These are phyloP conservation scores for Trichophyton simii DNA, from an alignment of 2,329 filamentous ascomycete species.

Conservation along the genomic window DNA sequence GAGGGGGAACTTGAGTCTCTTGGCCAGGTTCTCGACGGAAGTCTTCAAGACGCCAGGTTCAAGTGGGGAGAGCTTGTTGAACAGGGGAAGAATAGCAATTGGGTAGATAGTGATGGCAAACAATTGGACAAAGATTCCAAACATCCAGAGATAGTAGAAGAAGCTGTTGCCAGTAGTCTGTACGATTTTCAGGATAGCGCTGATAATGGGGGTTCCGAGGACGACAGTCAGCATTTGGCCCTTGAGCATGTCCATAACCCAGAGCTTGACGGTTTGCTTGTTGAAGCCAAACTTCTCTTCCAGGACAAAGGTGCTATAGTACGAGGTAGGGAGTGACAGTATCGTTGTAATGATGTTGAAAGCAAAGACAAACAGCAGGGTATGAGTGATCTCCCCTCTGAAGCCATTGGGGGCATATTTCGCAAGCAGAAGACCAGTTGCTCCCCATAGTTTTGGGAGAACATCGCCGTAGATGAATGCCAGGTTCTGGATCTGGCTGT, in stretches of 20 bases:
- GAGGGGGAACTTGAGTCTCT: slow-evolving; percentile 78
- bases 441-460: slow-evolving; percentile 78
- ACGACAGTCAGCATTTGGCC: slow-evolving; percentile 67
- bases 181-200: slow-evolving; percentile 85
- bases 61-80: slow-evolving; percentile 95
- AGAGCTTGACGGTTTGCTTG: slow-evolving; percentile 85
- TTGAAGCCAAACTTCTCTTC: slow-evolving; percentile 98
- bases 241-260: slow-evolving; percentile 84
- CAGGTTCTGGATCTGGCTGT: slow-evolving; percentile 76
- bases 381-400: slow-evolving; percentile 79
- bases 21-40: slow-evolving; percentile 70
- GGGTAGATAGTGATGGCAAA: slow-evolving; percentile 96
- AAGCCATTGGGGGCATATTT: slow-evolving; percentile 65
- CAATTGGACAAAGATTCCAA: slow-evolving; percentile 76
- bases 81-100: slow-evolving; percentile 81
- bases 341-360: slow-evolving; percentile 74
- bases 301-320: slow-evolving; percentile 91
- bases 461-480: slow-evolving; percentile 82
- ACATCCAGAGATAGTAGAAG: slow-evolving; percentile 97
- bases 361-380: slow-evolving; percentile 77
- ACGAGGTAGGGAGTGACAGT: slow-evolving; percentile 63
- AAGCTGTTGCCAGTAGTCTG: slow-evolving; percentile 87
- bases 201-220: slow-evolving; percentile 76
- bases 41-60: slow-evolving; percentile 78
- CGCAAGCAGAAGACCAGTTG: slow-evolving; percentile 63